Base-by-base conservation (phyloP, 805 yeast genomes). In the Yarrowia phangngaensis region DNA sequence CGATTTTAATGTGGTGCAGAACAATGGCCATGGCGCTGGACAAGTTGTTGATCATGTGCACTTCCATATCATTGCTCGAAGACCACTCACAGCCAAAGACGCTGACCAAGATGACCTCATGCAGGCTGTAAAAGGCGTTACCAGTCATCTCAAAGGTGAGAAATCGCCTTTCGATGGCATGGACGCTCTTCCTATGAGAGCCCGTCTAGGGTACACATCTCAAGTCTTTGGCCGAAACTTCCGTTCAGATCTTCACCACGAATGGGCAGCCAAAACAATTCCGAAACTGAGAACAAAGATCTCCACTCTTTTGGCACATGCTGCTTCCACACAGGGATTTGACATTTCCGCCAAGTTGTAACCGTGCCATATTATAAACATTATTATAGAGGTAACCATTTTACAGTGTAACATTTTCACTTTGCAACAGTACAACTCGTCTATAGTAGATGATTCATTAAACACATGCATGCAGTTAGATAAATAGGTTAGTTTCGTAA, bases 21-120 rank as follows among this genome's bases (percentile, higher is more conserved):
- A 67, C 56, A 67, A 90, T 62, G 97, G 97, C 0, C 80, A 82
- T 0, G 89, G 82, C 23, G 89, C 95, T 1, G 97, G 97, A 2
- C 97, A 90, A 62, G 77, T 87, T 7, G 81, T 90, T 1, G 95
- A 95, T 8, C 97, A 90, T 64, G 72, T 90, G n/a, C 97, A 90
- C 60, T 82, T 92, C 13, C 97, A 90, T 61, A 63, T 90, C 15
- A 84, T 90, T 13, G 94, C 96, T 9, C 71, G 97, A 36, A 54
- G 55, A 26, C 35, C 49, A 1, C 15, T 45, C 5, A 36, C 14
- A 5, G 13, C 47, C 29, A 17, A 36, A 16, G 45, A 50, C 17
- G 31, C 46, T 13, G 45, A 40, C n/a, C 14, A 30, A 12, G 38
- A 27, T 8, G 47, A 40, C 20, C 33, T 26, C 23, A 29, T 27